Percentiles rank a stretch among this genome's conserved stretches.
phyloP scores from a whole-genome alignment of 768 basidiomycete genomes.

The Grammothele lineata region DNA sequence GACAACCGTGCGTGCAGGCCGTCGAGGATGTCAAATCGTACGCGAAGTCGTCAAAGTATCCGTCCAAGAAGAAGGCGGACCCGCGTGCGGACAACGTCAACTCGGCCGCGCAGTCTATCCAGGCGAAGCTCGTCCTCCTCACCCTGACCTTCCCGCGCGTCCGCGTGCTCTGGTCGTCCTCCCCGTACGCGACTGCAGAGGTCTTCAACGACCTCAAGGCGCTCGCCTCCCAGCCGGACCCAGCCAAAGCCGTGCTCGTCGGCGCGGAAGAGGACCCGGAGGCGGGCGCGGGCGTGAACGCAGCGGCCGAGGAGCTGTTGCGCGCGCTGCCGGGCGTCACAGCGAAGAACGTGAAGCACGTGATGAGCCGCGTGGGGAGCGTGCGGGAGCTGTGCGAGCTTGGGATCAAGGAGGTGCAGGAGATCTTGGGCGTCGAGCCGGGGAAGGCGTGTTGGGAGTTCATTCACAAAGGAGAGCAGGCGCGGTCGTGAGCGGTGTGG shows the following conservation, averaged over 20 bases:
- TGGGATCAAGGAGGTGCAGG: constrained; percentile 56
- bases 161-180: constrained; percentile 96
- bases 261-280: constrained; percentile 78
- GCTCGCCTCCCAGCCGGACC: constrained; percentile 78
- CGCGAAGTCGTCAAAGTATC: constrained; percentile 59
- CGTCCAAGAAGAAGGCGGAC: constrained; percentile 42
- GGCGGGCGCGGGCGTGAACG: constrained; percentile 63
- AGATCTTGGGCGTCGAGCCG: constrained; percentile 73
- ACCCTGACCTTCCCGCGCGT: constrained; percentile 88
- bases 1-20: constrained; percentile 34
- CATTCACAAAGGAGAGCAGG: constrained; percentile 62
- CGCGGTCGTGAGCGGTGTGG: neutral
- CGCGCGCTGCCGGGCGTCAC: constrained; percentile 81
- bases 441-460: constrained; percentile 82
- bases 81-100: constrained; percentile 24
- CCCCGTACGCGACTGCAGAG: constrained; percentile 85
- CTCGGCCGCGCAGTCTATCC: constrained; percentile 54
- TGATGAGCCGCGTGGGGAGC: constrained; percentile 77
- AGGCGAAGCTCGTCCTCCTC: constrained; percentile 90
- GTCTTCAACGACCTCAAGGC: constrained; percentile 91
- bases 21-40: constrained; percentile 66
- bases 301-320: constrained; percentile 78
- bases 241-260: constrained; percentile 65
- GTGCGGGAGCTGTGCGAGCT: constrained; percentile 73
- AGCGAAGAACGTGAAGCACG: constrained; percentile 78